Evolutionary conservation across 192 early-diverging fungal genomes (phyloP).

Genomic region (Geosiphon pyriformis): DNA sequence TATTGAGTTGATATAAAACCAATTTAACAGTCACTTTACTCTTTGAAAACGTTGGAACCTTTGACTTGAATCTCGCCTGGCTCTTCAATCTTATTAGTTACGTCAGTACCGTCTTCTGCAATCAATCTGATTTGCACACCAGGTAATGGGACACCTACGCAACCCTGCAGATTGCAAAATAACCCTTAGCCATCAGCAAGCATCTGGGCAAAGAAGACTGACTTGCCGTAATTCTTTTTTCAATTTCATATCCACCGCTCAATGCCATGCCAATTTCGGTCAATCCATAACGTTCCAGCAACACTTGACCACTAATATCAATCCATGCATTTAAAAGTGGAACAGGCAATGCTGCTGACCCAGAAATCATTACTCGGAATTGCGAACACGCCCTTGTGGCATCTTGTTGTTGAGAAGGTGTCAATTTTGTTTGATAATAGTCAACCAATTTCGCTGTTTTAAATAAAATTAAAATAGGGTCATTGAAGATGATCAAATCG

Average conservation of each 20-base stretch:
- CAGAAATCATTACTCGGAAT: slow-evolving; percentile 75
- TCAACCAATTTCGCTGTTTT: slow-evolving; percentile 55
- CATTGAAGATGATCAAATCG: not conserved
- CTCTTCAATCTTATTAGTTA: slow-evolving; percentile 41
- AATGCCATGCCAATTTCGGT: slow-evolving; percentile 91
- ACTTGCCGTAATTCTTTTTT: slow-evolving; percentile 33
- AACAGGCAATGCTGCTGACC: slow-evolving; percentile 69
- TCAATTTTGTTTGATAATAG: slow-evolving; percentile 44
- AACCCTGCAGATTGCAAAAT: slow-evolving; percentile 37
- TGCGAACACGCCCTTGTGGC: slow-evolving; percentile 50
- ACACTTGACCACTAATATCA: slow-evolving; percentile 57
- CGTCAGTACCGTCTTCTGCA: slow-evolving; percentile 42
- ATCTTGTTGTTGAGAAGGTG: slow-evolving; percentile 27
- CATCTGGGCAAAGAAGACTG: not conserved
- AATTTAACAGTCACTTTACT: slow-evolving; percentile 33
- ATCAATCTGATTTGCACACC: slow-evolving; percentile 57
- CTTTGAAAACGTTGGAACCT: slow-evolving; percentile 70
- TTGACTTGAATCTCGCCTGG: slow-evolving; percentile 71
- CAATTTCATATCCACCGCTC: slow-evolving; percentile 46
- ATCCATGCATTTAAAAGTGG: slow-evolving; percentile 67
- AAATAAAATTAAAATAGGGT: not conserved
- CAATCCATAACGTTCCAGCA: slow-evolving; percentile 88
- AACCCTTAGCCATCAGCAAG: not conserved
- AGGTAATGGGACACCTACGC: slow-evolving; percentile 73
- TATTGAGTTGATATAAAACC: not conserved